These are phyloP conservation scores for Polytrichum formosum DNA, from an alignment of 225 moss, liverwort and hornwort species.

Conservation along the genomic window DNA sequence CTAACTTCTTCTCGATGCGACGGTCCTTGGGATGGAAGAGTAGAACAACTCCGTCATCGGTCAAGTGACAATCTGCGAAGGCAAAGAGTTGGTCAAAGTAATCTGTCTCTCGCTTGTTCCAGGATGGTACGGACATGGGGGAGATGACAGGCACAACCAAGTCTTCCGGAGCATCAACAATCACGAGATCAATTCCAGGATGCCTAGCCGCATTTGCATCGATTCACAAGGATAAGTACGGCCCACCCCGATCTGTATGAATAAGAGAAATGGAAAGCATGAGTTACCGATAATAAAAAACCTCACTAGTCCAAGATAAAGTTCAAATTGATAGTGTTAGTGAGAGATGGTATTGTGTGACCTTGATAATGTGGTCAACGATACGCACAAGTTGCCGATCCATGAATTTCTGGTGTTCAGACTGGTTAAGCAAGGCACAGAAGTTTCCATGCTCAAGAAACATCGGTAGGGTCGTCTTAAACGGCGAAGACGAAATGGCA, in stretches of 20 bases:
- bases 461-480: too few species aligned
- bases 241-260: background rate
- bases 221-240: constrained; percentile 1
- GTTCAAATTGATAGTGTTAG: too few species aligned
- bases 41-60: constrained; percentile 1
- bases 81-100: background rate
- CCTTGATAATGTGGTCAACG: too few species aligned
- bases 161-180: background rate
- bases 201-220: constrained; percentile 1
- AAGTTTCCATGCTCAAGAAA: too few species aligned
- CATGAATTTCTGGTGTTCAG: too few species aligned
- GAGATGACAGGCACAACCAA: background rate
- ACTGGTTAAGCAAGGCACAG: too few species aligned
- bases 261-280: background rate
- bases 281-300: background rate
- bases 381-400: too few species aligned
- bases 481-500: too few species aligned
- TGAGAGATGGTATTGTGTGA: too few species aligned
- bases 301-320: too few species aligned
- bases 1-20: too few species aligned
- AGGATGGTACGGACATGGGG: background rate
- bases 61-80: constrained; percentile 1
- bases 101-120: background rate
- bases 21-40: too few species aligned
- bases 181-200: constrained; percentile 1